A percentile compares a stretch with the other conserved stretches of the same genome.
Conservation (phyloP, 1,284 basidiomycete genomes). For the Spongiforma sp. region DNA sequence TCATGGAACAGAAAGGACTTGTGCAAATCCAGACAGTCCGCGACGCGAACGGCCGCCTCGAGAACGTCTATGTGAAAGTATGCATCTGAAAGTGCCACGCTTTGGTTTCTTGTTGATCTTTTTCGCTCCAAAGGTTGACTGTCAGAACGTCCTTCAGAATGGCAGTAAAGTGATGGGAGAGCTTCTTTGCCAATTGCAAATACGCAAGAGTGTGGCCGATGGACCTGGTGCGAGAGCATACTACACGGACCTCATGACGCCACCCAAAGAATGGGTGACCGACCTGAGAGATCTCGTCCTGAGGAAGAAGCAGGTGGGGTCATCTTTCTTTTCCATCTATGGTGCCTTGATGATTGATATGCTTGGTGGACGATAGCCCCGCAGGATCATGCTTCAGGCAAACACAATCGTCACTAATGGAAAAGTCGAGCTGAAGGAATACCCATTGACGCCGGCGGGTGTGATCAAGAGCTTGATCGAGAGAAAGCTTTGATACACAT, state of each 20-base stretch:
- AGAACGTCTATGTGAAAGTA: slow-evolving; percentile 74
- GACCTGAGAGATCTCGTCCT: slow-evolving; percentile 80
- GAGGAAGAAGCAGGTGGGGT: slow-evolving; percentile 77
- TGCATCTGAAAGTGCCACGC: too few species aligned
- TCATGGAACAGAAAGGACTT: slow-evolving; percentile 72
- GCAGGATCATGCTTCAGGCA: slow-evolving; percentile 84
- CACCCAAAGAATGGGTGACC: slow-evolving; percentile 70
- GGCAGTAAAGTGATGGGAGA: slow-evolving; percentile 73
- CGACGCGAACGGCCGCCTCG: slow-evolving; percentile 57
- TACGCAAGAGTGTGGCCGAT: slow-evolving; percentile 84
- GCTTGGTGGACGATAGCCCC: slow-evolving; percentile 51
- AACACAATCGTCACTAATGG: slow-evolving; percentile 71
- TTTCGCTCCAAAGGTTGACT: slow-evolving; percentile 64
- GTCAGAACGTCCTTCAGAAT: slow-evolving; percentile 63
- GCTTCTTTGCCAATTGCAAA: slow-evolving; percentile 78
- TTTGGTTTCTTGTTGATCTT: too few species aligned
- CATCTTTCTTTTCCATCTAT: not conserved
- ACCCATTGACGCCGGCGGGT: slow-evolving; percentile 71
- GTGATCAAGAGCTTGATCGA: slow-evolving; percentile 84
- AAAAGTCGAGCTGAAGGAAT: slow-evolving; percentile 78
- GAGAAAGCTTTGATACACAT: slow-evolving; percentile 53
- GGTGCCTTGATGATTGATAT: not conserved
- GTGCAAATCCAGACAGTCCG: slow-evolving; percentile 73
- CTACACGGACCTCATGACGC: slow-evolving; percentile 77
- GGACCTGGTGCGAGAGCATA: slow-evolving; percentile 74